A percentile compares a stretch with the other conserved stretches of the same genome.
phyloP scores from a whole-genome alignment of 1,284 basidiomycete species.

The Malassezia psittaci region DNA sequence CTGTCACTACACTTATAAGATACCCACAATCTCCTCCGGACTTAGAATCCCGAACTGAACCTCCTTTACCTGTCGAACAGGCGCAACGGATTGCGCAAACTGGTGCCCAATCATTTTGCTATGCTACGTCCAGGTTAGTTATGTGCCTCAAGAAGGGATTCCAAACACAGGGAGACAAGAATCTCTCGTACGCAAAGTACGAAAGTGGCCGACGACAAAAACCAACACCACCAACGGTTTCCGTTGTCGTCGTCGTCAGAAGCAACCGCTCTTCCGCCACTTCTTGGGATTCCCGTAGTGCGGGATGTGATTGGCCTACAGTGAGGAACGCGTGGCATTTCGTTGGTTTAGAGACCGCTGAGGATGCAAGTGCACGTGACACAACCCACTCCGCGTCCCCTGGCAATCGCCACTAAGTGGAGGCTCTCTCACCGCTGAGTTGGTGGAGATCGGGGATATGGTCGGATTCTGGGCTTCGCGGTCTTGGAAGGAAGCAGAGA shows the following conservation, averaged over 20 bases:
- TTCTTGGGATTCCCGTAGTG: background rate
- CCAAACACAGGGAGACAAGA: background rate
- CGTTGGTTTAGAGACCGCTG: no score
- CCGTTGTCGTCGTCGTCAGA: constrained; percentile 16
- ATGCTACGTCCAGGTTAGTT: background rate
- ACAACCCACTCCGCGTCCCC: background rate
- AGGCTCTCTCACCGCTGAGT: no score
- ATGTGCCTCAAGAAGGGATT: background rate
- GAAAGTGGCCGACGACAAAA: constrained; percentile 17
- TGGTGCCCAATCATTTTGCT: constrained; percentile 25
- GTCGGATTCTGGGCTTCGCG: constrained; percentile 6
- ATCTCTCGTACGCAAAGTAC: constrained; percentile 4
- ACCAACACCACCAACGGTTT: constrained; percentile 1
- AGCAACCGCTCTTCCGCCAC: constrained; percentile 4
- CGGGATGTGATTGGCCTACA: background rate
- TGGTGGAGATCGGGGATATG: background rate
- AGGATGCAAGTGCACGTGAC: background rate
- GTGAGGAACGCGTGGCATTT: no score
- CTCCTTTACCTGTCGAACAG: constrained; percentile 70
- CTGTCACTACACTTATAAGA: constrained; percentile 4
- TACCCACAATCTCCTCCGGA: constrained; percentile 79
- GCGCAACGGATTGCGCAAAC: constrained; percentile 74
- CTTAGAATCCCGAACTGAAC: constrained; percentile 99
- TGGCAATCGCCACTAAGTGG: no score
- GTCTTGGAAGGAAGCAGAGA: constrained; percentile 1